These are phyloP conservation scores for Persicaria maculosa DNA, from an alignment of 148 eudicot genomes.

Conservation along the genomic window DNA sequence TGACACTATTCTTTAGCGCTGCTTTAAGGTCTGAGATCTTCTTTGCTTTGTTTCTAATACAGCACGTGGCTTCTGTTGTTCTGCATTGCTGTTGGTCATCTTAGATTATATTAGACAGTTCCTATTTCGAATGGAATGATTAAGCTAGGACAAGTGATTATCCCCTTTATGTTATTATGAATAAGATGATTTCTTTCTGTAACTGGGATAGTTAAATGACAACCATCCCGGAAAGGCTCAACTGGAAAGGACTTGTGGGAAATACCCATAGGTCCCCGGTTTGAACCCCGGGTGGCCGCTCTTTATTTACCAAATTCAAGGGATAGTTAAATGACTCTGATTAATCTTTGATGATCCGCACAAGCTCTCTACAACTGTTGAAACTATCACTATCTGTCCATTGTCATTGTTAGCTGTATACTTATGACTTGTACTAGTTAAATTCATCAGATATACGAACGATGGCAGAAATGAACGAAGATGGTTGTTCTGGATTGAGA, in stretches of 20 bases:
- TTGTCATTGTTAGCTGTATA: neutral
- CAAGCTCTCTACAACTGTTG: neutral
- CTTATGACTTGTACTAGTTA: neutral
- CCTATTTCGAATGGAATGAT: neutral
- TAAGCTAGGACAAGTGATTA: neutral
- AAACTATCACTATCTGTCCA: neutral
- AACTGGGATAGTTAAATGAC: neutral
- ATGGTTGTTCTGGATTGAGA: neutral
- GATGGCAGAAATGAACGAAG: neutral
- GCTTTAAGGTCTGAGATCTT: slow-evolving; percentile 56
- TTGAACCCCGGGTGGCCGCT: too few species aligned
- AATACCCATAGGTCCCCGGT: too few species aligned
- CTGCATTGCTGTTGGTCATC: neutral
- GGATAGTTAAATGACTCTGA: neutral
- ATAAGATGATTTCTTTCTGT: neutral
- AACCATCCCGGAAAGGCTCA: too few species aligned
- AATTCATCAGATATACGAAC: neutral
- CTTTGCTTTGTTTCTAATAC: neutral
- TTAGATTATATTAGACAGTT: neutral
- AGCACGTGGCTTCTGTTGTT: neutral
- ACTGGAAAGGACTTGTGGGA: too few species aligned
- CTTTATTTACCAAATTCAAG: too few species aligned
- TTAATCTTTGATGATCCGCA: neutral
- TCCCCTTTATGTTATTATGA: neutral
- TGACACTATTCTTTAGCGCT: slow-evolving; percentile 61